Base-by-base conservation (phyloP, 257 asterid species). In the Nicotiana knightiana region DNA sequence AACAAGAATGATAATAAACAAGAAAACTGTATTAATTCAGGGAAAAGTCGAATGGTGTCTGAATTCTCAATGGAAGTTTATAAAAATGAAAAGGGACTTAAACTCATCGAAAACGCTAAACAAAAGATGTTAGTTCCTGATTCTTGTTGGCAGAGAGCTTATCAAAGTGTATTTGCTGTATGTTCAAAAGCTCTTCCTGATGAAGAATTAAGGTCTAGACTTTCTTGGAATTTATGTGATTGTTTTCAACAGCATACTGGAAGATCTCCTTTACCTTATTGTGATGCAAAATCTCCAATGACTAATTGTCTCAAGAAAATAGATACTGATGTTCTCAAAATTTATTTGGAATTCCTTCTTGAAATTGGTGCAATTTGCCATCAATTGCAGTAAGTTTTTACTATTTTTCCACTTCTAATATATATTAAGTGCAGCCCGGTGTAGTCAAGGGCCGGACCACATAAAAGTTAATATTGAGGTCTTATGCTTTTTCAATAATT, bases 141-240 rank as follows among this genome's bases (percentile, higher is more conserved):
- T 83, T 90, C 97, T 4, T 94, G 97, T 83, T 89, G 93, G 98
- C 92, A 87, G 53, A 80, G 82, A 12, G 96, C 97, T 2, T 94
- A 94, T 82, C 85, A 71, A 30, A 88, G 75, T 62, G 81, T 94
- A 68, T 91, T 92, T 67, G 76, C 84, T 26, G 93, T 93, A 1
- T 96, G 99, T 39, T 75, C 94, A 0, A 89, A 89, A 77, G 90
- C 87, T 26, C 86, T 94, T 2, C 94, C 95, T 3, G 91, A 92
- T 54, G 94, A 96, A 8, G 98, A 93, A 39, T 59, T 85, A 6
- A 85, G 89, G 87, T 88, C 92, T n/a, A 86, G 97, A n/a, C 89
- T 96, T 46, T 93, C 98, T 54, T 94, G 97, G 97, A 88, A 91
- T 86, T 93, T 96, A 4, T 93, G 92, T 62, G 97, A 93, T 62